Evolutionary conservation across 2,329 filamentous ascomycete genomes (phyloP).

Genomic region (Harringtonia lauricola): DNA sequence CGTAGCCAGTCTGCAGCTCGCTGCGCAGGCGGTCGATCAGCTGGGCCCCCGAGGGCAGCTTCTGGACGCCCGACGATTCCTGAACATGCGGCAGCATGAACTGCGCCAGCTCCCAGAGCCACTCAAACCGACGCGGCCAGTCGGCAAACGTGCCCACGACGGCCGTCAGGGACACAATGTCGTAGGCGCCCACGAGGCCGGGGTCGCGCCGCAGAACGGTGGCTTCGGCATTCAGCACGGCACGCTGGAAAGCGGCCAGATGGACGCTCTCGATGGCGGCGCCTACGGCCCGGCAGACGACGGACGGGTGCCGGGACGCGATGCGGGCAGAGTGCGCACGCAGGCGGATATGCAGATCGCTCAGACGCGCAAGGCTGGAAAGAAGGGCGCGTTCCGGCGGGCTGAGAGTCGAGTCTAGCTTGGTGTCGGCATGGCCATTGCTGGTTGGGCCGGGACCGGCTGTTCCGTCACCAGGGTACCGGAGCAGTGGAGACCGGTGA

Average conservation of each 20-base stretch:
- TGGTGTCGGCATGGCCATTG: constrained; percentile 21
- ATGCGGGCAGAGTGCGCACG: constrained; percentile 56
- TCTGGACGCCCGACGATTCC: no score
- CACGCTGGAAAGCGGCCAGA: constrained; percentile 68
- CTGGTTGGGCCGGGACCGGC: constrained; percentile 14
- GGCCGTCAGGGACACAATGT: constrained; percentile 82
- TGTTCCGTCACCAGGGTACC: constrained; percentile 30
- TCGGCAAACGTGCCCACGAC: constrained; percentile 76
- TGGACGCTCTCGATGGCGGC: constrained; percentile 66
- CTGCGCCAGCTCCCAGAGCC: constrained; percentile 65
- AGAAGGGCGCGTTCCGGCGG: constrained; percentile 78
- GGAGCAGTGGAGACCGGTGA: constrained; percentile 81
- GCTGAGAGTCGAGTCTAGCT: constrained; percentile 44
- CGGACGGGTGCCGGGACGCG: constrained; percentile 60
- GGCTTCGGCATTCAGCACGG: constrained; percentile 75
- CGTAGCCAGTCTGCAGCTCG: constrained; percentile 78
- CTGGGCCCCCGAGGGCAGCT: constrained; percentile 54
- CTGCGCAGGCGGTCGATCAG: constrained; percentile 67
- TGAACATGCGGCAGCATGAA: constrained; percentile 57
- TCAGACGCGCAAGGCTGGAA: constrained; percentile 63
- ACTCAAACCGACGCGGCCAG: constrained; percentile 77
- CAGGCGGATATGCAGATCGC: constrained; percentile 64
- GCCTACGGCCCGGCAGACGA: constrained; percentile 79
- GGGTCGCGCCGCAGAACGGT: constrained; percentile 68
- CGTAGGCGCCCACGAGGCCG: constrained; percentile 75